Evolutionary conservation across 345 rosid species (phyloP), one percentile per base, ranked within the genome.

Genomic region (Eucalyptus erythrocorys): DNA sequence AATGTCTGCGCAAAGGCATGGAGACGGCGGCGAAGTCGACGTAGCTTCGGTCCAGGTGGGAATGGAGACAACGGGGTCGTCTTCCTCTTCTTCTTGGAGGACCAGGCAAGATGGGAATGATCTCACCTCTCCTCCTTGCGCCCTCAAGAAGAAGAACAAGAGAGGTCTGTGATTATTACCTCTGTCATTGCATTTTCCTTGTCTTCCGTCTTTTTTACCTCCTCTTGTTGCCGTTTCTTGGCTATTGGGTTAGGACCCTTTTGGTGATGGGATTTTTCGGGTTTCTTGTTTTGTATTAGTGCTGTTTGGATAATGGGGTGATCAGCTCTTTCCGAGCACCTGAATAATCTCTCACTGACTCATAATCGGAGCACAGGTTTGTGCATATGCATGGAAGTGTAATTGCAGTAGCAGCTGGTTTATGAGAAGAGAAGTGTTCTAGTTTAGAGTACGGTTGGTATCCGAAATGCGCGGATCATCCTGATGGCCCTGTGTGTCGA

Each of bases 61-160:
- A 87, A n/a, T 26, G 90, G 87, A 64, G 87, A 64, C 84, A 50
- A 45, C 43, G 12, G 88, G 86, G 4, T 79, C 90, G 30, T 37
- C 89, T 22, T 86, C 88, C 48, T 57, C 87, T 48, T 87, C 92
- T 17, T 89, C 88, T 86, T 71, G 92, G 43, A 10, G 89, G 89
- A 86, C 43, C 55, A 86, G 85, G 71, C 85, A 43, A 53, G 51
- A 86, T 82, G 47, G 32, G 8, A 59, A 19, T 50, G 50, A 24
- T 14, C 47, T 19, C 47, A 47, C 59, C 89, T 42, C 45, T 27
- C 24, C 68, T 48, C 30, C 55, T 68, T 22, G 45, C 88, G 37
- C 37, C 79, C 51, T 55, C 48, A 64, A 57, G 87, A 91, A 87
- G 82, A 87, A 86, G 86, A 86, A 61, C 89, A 89, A 91, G 88